Percentiles rank a stretch among this genome's conserved stretches.
Conservation (phyloP, 192 early-diverging fungal genomes). For the Chytriomyces confervae region DNA sequence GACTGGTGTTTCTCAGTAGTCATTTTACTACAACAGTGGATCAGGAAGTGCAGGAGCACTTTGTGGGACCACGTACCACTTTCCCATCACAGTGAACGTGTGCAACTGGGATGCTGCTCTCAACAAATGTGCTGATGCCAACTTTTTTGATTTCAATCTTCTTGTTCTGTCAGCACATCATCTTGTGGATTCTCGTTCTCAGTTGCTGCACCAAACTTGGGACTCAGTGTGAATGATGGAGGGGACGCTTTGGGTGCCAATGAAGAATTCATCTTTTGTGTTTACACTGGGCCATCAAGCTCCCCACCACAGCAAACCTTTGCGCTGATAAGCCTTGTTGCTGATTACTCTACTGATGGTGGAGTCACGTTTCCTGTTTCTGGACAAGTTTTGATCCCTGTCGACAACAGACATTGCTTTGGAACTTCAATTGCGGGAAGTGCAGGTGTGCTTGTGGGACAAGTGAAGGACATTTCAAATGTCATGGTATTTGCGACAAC, state of each 20-base stretch:
- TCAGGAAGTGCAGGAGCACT: not conserved
- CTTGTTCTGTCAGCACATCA: not conserved
- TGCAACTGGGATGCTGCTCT: not conserved
- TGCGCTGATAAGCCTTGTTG: not conserved
- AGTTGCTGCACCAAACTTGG: not conserved
- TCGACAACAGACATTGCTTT: not conserved
- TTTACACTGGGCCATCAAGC: not conserved
- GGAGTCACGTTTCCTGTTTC: not conserved
- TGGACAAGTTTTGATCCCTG: not conserved
- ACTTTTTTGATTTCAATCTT: not conserved
- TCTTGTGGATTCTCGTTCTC: not conserved
- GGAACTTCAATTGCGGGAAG: not conserved
- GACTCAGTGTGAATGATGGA: not conserved
- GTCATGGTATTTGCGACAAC: not conserved
- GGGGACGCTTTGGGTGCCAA: not conserved
- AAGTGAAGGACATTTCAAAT: not conserved
- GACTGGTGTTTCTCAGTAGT: not conserved
- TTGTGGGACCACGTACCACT: not conserved
- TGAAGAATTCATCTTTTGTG: not conserved
- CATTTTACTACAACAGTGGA: not conserved
- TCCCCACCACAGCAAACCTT: not conserved
- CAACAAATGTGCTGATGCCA: not conserved
- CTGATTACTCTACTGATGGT: not conserved
- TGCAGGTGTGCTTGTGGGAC: not conserved
- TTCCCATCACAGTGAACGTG: not conserved